Conservation (phyloP, 163 green algal species). For the Scenedesmus sp. region DNA sequence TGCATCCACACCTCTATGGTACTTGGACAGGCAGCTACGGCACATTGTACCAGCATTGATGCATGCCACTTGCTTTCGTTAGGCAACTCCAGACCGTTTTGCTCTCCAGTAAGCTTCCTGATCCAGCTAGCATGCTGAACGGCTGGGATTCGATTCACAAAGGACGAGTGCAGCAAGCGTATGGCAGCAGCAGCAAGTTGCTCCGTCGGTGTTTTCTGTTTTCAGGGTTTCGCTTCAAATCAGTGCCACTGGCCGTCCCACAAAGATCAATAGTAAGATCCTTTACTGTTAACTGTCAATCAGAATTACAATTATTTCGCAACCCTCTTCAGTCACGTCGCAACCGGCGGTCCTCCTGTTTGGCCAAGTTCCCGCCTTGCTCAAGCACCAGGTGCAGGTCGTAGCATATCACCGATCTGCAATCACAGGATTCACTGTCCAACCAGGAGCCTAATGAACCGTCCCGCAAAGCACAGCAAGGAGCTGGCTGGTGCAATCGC, state of each 20-base stretch:
- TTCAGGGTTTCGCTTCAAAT: not conserved
- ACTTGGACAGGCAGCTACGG: no score
- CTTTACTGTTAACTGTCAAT: not conserved
- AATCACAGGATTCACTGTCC: not conserved
- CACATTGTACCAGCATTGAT: no score
- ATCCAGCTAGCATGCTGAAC: not conserved
- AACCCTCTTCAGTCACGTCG: not conserved
- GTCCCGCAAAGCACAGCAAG: slow-evolving; percentile 18
- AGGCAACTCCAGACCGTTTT: not conserved
- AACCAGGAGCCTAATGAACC: not conserved
- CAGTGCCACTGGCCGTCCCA: not conserved
- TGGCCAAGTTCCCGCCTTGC: no score
- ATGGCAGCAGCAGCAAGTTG: not conserved
- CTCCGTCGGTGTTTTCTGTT: no score
- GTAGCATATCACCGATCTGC: not conserved
- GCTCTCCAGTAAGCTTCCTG: not conserved
- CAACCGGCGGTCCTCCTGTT: no score
- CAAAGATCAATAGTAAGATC: no score
- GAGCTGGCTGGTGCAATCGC: slow-evolving; percentile 37
- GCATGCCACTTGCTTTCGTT: no score
- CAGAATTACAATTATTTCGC: no score
- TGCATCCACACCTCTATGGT: no score
- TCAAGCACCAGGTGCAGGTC: not conserved
- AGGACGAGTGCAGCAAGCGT: not conserved
- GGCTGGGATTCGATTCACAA: not conserved